These are phyloP conservation scores for Clarireedia paspali DNA, from an alignment of 2,329 filamentous ascomycete species.

Conservation along the genomic window DNA sequence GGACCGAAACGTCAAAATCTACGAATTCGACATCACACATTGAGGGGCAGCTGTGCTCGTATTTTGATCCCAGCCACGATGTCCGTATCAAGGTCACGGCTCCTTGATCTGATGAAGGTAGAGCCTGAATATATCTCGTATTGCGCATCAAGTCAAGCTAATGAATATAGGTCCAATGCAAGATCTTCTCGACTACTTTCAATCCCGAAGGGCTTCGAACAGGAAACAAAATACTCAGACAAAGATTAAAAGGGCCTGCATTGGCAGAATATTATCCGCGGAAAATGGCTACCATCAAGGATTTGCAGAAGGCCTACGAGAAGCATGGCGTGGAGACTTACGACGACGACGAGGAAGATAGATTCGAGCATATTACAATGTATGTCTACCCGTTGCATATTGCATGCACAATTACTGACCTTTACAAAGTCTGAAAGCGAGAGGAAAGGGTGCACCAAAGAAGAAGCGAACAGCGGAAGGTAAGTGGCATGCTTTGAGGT, in stretches of 20 bases:
- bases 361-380: constrained; percentile 37
- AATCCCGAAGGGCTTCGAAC: constrained; percentile 77
- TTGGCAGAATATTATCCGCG: constrained; percentile 85
- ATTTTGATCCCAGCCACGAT: constrained; percentile 36
- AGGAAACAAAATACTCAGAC: constrained; percentile 87
- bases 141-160: background rate
- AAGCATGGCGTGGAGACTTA: constrained; percentile 40
- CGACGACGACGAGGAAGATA: constrained; percentile 71
- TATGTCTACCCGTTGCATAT: constrained; percentile 34
- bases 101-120: constrained; percentile 75
- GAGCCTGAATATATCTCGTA: background rate
- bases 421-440: constrained; percentile 55
- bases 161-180: constrained; percentile 68
- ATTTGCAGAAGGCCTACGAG: constrained; percentile 54
- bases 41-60: background rate
- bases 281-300: constrained; percentile 52
- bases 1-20: background rate
- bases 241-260: constrained; percentile 76
- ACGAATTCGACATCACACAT: background rate
- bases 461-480: constrained; percentile 64
- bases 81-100: constrained; percentile 52
- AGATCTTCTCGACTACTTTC: constrained; percentile 83
- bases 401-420: constrained; percentile 47
- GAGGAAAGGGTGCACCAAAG: constrained; percentile 83
- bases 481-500: constrained; percentile 18